Evolutionary conservation across 805 yeast species (phyloP).

Genomic region (Groenewaldozyma salmanticensis): DNA sequence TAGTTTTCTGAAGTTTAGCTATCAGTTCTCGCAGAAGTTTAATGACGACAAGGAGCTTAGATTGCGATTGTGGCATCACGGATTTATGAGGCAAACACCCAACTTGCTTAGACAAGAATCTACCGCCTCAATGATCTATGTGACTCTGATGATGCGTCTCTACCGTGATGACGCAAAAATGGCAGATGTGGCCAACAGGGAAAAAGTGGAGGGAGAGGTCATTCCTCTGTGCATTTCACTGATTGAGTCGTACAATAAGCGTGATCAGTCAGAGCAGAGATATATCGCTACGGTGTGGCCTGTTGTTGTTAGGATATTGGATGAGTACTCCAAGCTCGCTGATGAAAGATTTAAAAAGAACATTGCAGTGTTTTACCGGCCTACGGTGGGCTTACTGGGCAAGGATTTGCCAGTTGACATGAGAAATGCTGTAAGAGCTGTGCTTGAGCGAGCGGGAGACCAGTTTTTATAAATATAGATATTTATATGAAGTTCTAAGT

Average conservation of each 20-base stretch:
- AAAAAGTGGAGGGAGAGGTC: conserved; percentile 41
- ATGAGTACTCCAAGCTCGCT: conserved; percentile 71
- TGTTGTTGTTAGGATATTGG: conserved; percentile 78
- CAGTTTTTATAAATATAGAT: conserved; percentile 17
- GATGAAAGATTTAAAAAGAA: conserved; percentile 29
- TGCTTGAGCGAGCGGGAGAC: conserved; percentile 40
- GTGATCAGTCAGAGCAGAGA: conserved; percentile 63
- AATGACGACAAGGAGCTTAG: conserved; percentile 83
- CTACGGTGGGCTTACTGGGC: conserved; percentile 25
- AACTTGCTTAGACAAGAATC: conserved; percentile 88
- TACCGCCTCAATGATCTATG: conserved; percentile 76
- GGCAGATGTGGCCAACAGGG: conserved; percentile 34
- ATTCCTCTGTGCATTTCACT: conserved; percentile 66
- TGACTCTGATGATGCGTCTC: conserved; percentile 68
- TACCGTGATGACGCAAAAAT: conserved; percentile 50
- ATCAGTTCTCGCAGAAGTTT: conserved; percentile 75
- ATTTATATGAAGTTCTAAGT: background rate
- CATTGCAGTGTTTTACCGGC: conserved; percentile 22
- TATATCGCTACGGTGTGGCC: conserved; percentile 85
- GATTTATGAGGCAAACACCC: conserved; percentile 86
- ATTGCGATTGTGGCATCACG: conserved; percentile 82
- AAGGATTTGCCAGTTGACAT: conserved; percentile 29
- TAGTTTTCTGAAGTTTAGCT: conserved; percentile 53
- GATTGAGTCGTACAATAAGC: conserved; percentile 54
- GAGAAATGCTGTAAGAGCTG: conserved; percentile 26